These are phyloP conservation scores for Eimeria praecox DNA, from an alignment of 169 alveolate genomes.

Conservation along the genomic window DNA sequence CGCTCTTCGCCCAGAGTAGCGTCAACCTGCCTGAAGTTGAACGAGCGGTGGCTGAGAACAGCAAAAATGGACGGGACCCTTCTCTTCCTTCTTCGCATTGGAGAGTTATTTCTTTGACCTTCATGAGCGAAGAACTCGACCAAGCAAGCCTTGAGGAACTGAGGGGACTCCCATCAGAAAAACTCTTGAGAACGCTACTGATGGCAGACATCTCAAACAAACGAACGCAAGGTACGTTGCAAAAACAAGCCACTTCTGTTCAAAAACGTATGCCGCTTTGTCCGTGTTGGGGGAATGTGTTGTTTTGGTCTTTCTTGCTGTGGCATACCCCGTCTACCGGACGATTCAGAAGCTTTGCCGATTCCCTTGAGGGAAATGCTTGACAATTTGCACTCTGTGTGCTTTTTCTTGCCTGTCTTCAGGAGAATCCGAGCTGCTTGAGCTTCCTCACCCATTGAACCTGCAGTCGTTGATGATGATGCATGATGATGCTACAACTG, in stretches of 20 bases:
- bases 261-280: not conserved
- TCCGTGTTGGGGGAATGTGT: not conserved
- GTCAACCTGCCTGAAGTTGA: constrained; percentile 78
- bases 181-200: constrained; percentile 87
- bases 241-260: not conserved
- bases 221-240: constrained; percentile 28
- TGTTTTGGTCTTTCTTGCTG: not conserved
- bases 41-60: constrained; percentile 63
- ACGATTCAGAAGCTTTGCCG: not conserved
- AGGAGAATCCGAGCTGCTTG: constrained; percentile 85
- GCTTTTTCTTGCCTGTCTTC: not conserved
- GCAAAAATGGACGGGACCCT: constrained; percentile 49
- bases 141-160: constrained; percentile 87
- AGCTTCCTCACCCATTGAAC: constrained; percentile 87
- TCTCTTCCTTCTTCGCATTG: constrained; percentile 83
- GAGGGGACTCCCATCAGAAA: constrained; percentile 90
- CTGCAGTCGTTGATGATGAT: constrained; percentile 90
- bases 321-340: not conserved
- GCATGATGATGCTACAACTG: constrained; percentile 92
- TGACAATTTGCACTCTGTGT: not conserved
- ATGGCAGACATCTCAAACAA: constrained; percentile 82
- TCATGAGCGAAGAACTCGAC: constrained; percentile 91
- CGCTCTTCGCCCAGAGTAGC: constrained; percentile 78
- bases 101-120: constrained; percentile 91
- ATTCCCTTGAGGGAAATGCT: not conserved